Evolutionary conservation across 306 rosid species (phyloP).

Genomic region (Vicia faba): DNA sequence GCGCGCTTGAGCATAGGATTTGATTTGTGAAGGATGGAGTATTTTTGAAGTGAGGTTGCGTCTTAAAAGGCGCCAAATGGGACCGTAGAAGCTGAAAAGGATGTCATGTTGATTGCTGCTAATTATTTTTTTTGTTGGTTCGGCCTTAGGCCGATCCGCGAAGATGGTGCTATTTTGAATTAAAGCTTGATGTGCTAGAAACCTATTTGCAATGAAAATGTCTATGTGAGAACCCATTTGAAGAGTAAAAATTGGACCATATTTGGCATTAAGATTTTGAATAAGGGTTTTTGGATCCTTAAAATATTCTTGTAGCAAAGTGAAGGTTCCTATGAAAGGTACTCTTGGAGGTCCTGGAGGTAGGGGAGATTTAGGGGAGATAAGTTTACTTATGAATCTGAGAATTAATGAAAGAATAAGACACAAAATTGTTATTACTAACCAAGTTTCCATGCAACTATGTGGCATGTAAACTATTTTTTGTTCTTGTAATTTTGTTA

Average conservation of each 20-base stretch:
- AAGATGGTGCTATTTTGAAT: constrained; percentile 41
- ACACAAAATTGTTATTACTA: constrained; percentile 14
- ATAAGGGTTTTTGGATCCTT: constrained; percentile 35
- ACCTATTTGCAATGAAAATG: constrained; percentile 41
- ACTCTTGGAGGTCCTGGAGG: constrained; percentile 45
- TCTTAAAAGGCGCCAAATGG: constrained; percentile 43
- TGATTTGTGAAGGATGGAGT: constrained; percentile 39
- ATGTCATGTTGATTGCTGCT: constrained; percentile 44
- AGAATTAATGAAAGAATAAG: constrained; percentile 12
- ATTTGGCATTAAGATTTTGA: constrained; percentile 29
- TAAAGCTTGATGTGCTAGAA: constrained; percentile 46
- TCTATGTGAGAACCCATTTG: constrained; percentile 17
- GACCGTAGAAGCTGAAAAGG: constrained; percentile 42
- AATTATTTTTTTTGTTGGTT: constrained; percentile 29
- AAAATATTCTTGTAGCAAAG: constrained; percentile 1
- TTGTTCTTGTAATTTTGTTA: not conserved
- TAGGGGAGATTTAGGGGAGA: constrained; percentile 27
- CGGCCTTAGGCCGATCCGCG: constrained; percentile 40
- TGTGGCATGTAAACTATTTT: not conserved
- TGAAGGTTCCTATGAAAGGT: constrained; percentile 17
- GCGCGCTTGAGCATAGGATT: constrained; percentile 43
- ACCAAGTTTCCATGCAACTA: constrained; percentile 44
- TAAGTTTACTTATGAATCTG: not conserved
- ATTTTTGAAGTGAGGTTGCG: constrained; percentile 49
- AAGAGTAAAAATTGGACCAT: constrained; percentile 48